Conservation (phyloP, 2,329 filamentous ascomycete species). For the Helicocarpus griseus region DNA sequence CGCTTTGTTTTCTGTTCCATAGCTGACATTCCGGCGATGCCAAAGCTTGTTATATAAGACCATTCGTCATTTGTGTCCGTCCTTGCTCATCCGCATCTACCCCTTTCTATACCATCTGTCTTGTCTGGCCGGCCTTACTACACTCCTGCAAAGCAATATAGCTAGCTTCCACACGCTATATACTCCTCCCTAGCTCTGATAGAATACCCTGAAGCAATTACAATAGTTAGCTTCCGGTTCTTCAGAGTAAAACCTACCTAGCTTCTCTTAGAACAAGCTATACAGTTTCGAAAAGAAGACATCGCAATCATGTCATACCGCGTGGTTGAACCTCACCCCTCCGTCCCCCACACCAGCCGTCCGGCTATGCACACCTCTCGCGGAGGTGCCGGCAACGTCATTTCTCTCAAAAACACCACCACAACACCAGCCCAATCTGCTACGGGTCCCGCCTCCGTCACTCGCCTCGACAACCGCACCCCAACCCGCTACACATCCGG, state of each 20-base stretch:
- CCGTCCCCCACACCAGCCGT: constrained; percentile 35
- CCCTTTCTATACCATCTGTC: not conserved
- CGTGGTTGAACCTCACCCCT: constrained; percentile 54
- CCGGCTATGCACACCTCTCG: constrained; percentile 44
- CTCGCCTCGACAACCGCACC: constrained; percentile 38
- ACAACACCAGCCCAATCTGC: constrained; percentile 39
- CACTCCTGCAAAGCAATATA: no score
- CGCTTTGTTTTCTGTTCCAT: not conserved
- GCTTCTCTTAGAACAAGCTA: not conserved
- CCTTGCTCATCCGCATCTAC: not conserved
- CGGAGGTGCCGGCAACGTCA: constrained; percentile 51
- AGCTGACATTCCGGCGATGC: not conserved
- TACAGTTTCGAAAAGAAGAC: not conserved
- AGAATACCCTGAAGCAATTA: not conserved
- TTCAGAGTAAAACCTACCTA: not conserved
- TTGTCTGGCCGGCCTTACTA: not conserved
- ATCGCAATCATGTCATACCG: constrained; percentile 36
- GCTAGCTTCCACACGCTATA: no score
- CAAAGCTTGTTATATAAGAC: constrained; percentile 2
- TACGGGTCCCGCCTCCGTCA: constrained; percentile 40
- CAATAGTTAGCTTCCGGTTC: not conserved
- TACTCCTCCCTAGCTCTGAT: not conserved
- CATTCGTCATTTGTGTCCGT: not conserved
- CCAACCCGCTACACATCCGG: constrained; percentile 36
- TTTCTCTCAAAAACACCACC: constrained; percentile 42